Base-by-base conservation (phyloP, 106 monocot species). In the Acanthochlamys bracteata region DNA sequence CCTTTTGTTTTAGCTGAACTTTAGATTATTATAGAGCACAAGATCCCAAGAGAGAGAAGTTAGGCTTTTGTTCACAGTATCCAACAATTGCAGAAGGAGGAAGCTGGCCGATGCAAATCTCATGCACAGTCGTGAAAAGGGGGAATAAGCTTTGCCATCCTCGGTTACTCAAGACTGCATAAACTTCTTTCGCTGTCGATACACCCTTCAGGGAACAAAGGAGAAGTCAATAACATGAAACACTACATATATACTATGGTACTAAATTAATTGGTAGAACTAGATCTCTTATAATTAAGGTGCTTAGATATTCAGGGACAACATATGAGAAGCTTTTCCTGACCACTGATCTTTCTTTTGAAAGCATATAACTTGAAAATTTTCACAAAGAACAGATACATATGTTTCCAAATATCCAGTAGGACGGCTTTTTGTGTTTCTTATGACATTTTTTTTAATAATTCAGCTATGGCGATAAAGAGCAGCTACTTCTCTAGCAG, bases 121-220 rank as follows among this genome's bases (percentile, higher is more conserved):
- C 74, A 40, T 94, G 89, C 55, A 89, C 89, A 13, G 85, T 93
- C 20, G 74, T 66, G 60, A 86, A 77, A 20, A 89, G 79, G 24
- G 93, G 93, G 72, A 94, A 94, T 40, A 79, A 53, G 14, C 64
- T 70, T 24, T 82, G 61, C 89, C 93, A 93, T 68, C 86, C 83
- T 27, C 84, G 55, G 67, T 86, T 25, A 22, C 60, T 74, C 39
- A 94, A 63, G 56, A 89, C 79, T 57, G 89, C 89, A 66, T 83
- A 89, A 23, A 94, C 83, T 77, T 94, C 93, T 68, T 72, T 73
- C 42, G 93, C 89, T 16, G 93, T 94, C 13, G 82, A 89, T 10
- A 94, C 93, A 47, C 93, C 93, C 93, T 89, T 56, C 58, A 70
- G 39, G 14, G n/a, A n/a, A n/a, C 33, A 65, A 20, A 70, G 27